A percentile compares a stretch with the other conserved stretches of the same genome.
These are phyloP conservation scores for Lipomyces yamadae DNA, from an alignment of 805 yeast species.

Conservation along the genomic window DNA sequence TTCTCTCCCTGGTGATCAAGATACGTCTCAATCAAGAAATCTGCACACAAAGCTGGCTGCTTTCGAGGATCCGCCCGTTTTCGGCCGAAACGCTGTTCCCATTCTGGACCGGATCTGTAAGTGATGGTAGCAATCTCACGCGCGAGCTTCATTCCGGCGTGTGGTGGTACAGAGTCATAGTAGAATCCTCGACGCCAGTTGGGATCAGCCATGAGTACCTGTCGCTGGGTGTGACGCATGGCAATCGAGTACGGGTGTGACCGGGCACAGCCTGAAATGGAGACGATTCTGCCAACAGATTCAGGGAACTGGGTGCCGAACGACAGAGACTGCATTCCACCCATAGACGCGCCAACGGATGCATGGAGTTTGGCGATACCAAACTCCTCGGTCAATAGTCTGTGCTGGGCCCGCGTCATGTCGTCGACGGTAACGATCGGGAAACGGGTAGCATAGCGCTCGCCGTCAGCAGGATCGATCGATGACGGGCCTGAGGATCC, in stretches of 20 bases:
- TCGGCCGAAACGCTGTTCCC: conserved; percentile 92
- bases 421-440: conserved; percentile 86
- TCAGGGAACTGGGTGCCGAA: conserved; percentile 83
- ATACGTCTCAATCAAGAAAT: conserved; percentile 88
- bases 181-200: conserved; percentile 92
- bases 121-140: conserved; percentile 94
- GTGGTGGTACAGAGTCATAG: conserved; percentile 82
- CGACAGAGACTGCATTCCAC: conserved; percentile 98
- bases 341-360: conserved; percentile 90
- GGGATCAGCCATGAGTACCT: conserved; percentile 91
- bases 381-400: conserved; percentile 65
- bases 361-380: conserved; percentile 72
- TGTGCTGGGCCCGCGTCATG: conserved; percentile 87
- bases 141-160: conserved; percentile 91
- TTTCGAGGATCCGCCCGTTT: conserved; percentile 78
- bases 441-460: conserved; percentile 81
- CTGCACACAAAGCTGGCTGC: conserved; percentile 90
- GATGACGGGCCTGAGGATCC: conserved; percentile 95
- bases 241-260: conserved; percentile 95
- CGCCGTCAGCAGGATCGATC: conserved; percentile 66
- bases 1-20: conserved; percentile 95
- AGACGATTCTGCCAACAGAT: conserved; percentile 69
- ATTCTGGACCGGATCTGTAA: conserved; percentile 93
- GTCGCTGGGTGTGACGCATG: conserved; percentile 89
- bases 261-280: conserved; percentile 91